These are phyloP conservation scores for Colletotrichum gigasporum DNA, from an alignment of 2,329 filamentous ascomycete species.

Conservation along the genomic window DNA sequence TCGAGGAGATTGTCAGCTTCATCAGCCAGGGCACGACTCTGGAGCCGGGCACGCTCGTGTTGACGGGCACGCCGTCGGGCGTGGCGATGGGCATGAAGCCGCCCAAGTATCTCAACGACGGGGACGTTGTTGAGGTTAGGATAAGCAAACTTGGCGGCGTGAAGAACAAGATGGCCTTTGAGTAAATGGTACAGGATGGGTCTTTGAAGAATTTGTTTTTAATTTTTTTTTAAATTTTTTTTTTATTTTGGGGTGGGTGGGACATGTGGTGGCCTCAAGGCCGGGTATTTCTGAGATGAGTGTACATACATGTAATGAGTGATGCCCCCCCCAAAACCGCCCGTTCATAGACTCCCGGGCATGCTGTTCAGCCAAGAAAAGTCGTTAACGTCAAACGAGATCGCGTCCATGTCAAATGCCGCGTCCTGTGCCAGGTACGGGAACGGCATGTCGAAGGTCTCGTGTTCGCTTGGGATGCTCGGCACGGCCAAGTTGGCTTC, in stretches of 20 bases:
- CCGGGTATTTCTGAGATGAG: background rate
- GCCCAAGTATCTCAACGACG: conserved; percentile 51
- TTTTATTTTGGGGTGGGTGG: too few relatives aligned
- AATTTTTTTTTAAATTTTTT: background rate
- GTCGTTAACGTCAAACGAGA: conserved; percentile 43
- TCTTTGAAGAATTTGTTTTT: background rate
- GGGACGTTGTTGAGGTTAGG: conserved; percentile 53
- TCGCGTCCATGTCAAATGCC: conserved; percentile 36
- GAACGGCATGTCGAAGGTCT: conserved; percentile 21
- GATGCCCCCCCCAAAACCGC: background rate
- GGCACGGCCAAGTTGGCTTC: background rate
- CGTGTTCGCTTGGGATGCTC: conserved; percentile 1
- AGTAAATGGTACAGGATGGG: conserved; percentile 38
- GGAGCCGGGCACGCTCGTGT: conserved; percentile 58
- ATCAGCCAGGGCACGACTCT: conserved; percentile 60
- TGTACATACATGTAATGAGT: background rate
- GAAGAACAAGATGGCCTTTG: conserved; percentile 50
- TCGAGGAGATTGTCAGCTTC: conserved; percentile 56
- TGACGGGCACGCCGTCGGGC: conserved; percentile 58
- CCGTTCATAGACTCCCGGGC: conserved; percentile 42
- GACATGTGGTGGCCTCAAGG: background rate
- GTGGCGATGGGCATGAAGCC: conserved; percentile 57
- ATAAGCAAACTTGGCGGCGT: conserved; percentile 46
- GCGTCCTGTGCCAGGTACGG: conserved; percentile 16
- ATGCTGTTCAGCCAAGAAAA: conserved; percentile 46